Conservation (phyloP, 1,284 basidiomycete species). For the Waitea zeae region DNA sequence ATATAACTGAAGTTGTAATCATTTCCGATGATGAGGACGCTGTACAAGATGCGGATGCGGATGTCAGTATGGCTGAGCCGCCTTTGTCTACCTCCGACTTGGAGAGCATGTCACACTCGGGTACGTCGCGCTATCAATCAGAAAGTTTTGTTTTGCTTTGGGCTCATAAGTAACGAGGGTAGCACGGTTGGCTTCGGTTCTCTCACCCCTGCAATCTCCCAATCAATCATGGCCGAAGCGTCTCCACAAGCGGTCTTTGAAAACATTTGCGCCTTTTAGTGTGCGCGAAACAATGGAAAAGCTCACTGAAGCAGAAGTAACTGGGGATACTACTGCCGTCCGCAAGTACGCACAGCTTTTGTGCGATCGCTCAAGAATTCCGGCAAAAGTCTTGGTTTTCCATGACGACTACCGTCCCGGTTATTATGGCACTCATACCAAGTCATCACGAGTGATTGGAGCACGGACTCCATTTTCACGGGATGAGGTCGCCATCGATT, state of each 20-base stretch:
- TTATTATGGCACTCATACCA: slow-evolving; percentile 79
- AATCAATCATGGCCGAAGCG: no score
- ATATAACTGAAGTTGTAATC: neutral
- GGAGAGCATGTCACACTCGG: no score
- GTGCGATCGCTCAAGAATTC: slow-evolving; percentile 36
- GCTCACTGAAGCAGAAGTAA: slow-evolving; percentile 62
- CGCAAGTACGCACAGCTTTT: slow-evolving; percentile 36
- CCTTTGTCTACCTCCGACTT: no score
- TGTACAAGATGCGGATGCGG: no score
- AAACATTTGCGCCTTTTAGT: slow-evolving; percentile 16
- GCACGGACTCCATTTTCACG: slow-evolving; percentile 58
- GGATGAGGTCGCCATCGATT: slow-evolving; percentile 58
- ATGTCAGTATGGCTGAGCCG: no score
- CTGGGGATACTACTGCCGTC: slow-evolving; percentile 46
- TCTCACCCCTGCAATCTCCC: no score
- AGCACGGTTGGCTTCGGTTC: slow-evolving; percentile 1
- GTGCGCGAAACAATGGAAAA: slow-evolving; percentile 42
- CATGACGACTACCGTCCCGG: slow-evolving; percentile 63
- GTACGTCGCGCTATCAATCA: no score
- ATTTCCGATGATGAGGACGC: no score
- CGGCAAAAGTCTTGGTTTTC: slow-evolving; percentile 63
- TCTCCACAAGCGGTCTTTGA: no score
- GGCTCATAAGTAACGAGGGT: neutral
- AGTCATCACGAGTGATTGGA: slow-evolving; percentile 48
- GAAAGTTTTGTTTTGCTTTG: neutral